Evolutionary conservation across 139 green algal genomes (phyloP), one percentile per base, ranked within the genome.

Genomic region (Tetradesmus obliquus): DNA sequence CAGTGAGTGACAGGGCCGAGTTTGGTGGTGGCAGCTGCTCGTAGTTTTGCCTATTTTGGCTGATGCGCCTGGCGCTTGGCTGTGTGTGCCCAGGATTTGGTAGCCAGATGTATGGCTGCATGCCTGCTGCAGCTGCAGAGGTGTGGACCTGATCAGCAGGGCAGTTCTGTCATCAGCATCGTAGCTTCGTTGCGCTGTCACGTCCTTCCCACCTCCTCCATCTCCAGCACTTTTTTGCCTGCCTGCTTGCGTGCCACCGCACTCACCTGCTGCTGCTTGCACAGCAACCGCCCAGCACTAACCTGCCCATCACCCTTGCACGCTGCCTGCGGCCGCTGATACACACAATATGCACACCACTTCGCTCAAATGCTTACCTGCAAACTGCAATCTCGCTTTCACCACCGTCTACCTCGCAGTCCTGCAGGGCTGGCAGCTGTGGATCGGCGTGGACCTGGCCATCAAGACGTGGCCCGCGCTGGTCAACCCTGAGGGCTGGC

Each of bases 401-500:
- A 45, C 32, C 32, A 45, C 32, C 32, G 32, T 45, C 32, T 45
- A 45, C 32, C 32, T 45, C 32, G 88, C 92, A 95, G 90, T 91
- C 10, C 86, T 97, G 62, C 96, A 98, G 89, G 82, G 94, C 7
- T 95, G 91, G 85, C 95, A 97, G 92, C 92, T 96, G 51, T 82
- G 82, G 5, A 96, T 98, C 45, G 97, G 97, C n/a, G 62, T 90
- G 4, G 93, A 96, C 58, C 96, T 99, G 91, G 89, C 97, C 15
- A 76, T 84, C 51, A 88, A 92, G 22, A 97, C 95, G 3, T 95
- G 76, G 58, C 94, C 91, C 10, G 92, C 95, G 17, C 66, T 97
- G 79, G 76, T 97, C 45, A 93, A 91, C 12, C 54, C 89, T 0
- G 97, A 98, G 90, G 97, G 96, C n/a, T 98, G 95, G 93, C 92